Evolutionary conservation across 345 rosid species (phyloP), one percentile per base, ranked within the genome.

Genomic region (Pistacia vera): DNA sequence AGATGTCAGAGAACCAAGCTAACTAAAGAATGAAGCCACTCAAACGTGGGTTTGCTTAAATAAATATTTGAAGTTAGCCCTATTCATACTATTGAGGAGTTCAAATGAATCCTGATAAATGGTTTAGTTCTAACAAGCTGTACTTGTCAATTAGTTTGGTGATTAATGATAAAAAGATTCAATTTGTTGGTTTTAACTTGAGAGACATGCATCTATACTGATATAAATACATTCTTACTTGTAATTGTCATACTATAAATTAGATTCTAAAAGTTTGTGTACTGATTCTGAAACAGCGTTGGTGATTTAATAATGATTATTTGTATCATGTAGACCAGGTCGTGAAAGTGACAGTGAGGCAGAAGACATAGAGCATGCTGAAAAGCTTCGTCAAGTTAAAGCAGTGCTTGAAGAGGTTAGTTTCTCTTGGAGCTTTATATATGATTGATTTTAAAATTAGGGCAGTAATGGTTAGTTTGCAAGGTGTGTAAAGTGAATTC

Each of bases 291-390:
- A 66, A 25, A 22, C 36, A 63, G 17, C 33, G 3, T 11, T 58
- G 36, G 11, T 61, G 33, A 46, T 56, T 59, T 51, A 25, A 51
- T 12, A 17, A 63, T 66, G 20, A 48, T 77, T 66, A 51, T 79
- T 82, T 84, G 69, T 52, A 80, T 80, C 71, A 63, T 73, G 28
- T 66, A 94, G 98, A 77, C 84, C 93, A 63, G 98, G 92, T 75
- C 94, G 90, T 77, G 98, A 90, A 85, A 91, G 98, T 89, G 99
- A 97, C 72, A 94, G 93, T 75, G 99, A 97, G 88, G 96, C 99
- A 60, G 99, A 97, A 85, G 99, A 92, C 83, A 72, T 90, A 75
- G 99, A 97, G 85, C 99, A 97, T 82, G 97, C 98, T 79, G 99
- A 97, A 85, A 97, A 94, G 90, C 94, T 97, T 85, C 97, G 97